phyloP scores from a whole-genome alignment of 2,329 filamentous ascomycete species.

The Fusarium dlaminii region DNA sequence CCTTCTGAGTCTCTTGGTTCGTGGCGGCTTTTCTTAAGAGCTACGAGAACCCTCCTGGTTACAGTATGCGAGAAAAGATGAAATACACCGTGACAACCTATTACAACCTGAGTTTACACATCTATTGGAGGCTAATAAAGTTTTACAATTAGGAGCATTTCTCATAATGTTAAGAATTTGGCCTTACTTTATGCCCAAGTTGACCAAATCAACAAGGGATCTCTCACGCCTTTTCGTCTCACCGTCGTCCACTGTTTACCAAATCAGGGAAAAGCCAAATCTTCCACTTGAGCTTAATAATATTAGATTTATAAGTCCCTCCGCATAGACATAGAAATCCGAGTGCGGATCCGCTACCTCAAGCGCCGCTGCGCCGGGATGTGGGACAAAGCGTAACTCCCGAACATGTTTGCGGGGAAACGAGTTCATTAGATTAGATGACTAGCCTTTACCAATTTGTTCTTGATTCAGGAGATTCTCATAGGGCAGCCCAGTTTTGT shows the following conservation, averaged over 20 bases:
- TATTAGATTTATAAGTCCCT: neutral
- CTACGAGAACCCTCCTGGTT: neutral
- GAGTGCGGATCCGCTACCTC: conserved; percentile 28
- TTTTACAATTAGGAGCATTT: neutral
- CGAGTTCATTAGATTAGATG: neutral
- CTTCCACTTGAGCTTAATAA: neutral
- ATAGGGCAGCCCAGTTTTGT: neutral
- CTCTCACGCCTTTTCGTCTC: neutral
- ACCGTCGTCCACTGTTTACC: neutral
- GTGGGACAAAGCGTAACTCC: conserved; percentile 5
- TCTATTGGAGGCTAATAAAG: neutral
- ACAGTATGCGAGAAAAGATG: neutral
- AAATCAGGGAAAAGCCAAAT: neutral
- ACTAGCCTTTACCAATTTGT: neutral
- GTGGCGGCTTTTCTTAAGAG: neutral
- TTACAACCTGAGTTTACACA: no score
- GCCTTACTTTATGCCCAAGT: neutral
- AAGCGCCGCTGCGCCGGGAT: conserved; percentile 23
- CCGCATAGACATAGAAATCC: neutral
- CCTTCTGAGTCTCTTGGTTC: neutral
- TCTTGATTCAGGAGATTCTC: neutral
- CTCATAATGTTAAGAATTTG: neutral
- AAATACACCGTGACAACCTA: neutral
- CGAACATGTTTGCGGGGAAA: conserved; percentile 21
- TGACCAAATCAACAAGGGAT: no score